phyloP scores from a whole-genome alignment of 23 red algal genomes.

The Gracilariopsis chorda region DNA sequence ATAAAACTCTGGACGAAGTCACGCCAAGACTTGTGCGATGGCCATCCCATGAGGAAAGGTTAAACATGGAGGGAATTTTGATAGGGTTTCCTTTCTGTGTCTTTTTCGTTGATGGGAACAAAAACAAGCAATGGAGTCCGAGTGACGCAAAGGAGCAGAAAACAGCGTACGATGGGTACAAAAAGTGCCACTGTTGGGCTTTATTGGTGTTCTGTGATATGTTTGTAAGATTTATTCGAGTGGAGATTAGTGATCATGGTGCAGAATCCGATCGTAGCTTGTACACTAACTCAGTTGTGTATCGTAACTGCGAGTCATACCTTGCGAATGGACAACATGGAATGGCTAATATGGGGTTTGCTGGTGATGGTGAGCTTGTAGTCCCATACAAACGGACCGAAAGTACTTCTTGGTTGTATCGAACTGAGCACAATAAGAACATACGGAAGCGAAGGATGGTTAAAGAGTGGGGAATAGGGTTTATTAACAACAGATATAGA shows the following conservation, averaged over 20 bases:
- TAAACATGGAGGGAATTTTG: neutral
- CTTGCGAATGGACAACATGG: neutral
- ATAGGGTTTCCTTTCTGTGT: slow-evolving; percentile 4
- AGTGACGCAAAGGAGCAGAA: neutral
- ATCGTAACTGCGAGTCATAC: neutral
- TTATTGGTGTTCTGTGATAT: slow-evolving; percentile 26
- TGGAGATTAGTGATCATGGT: slow-evolving; percentile 7
- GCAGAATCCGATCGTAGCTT: slow-evolving; percentile 15
- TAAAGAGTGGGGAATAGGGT: slow-evolving; percentile 28
- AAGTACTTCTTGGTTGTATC: slow-evolving; percentile 34
- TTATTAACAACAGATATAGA: neutral
- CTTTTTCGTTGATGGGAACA: slow-evolving; percentile 29
- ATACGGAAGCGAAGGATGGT: slow-evolving; percentile 3
- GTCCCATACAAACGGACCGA: slow-evolving; percentile 32
- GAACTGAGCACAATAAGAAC: neutral
- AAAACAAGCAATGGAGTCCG: neutral
- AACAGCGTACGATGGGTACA: slow-evolving; percentile 28
- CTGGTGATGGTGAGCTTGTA: neutral
- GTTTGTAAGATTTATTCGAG: neutral
- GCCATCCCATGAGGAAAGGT: neutral
- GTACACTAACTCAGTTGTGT: neutral
- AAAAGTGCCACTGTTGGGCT: slow-evolving; percentile 8
- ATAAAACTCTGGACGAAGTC: neutral
- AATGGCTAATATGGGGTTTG: slow-evolving; percentile 31
- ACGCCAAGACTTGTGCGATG: neutral